Base-by-base conservation (phyloP, 208 protist genomes). In the Naegleria lovaniensis region DNA sequence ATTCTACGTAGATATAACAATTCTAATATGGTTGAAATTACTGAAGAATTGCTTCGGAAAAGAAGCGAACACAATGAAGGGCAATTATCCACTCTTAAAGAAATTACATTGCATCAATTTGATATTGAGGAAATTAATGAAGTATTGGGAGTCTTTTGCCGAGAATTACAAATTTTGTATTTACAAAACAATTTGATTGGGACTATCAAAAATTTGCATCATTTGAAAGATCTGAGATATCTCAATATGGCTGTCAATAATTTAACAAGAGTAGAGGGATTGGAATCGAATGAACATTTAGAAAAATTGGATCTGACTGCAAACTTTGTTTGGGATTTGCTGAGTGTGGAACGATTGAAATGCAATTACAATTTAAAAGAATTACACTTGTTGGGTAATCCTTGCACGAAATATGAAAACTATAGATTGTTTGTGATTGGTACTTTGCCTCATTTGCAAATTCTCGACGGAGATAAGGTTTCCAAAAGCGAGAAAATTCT, bases 221-320 rank as follows among this genome's bases (percentile, higher is more conserved):
- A 97, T 88, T 94, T 99, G 76, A 98, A 99, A 94, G 93, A 94
- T 89, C 95, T 99, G n/a, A 96, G 96, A 92, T 99, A 99, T 91
- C 92, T 99, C 22, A 99, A 99, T 92, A 92, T 99, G 0, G 98
- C 98, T 9, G 94, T 99, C 59, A 99, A 99, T 94, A 98, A 97
- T 93, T 97, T 99, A 89, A 95, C 89, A 0, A 90, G 91, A 36
- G 97, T 99, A 84, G 97, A 99, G 83, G 95, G 95, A 13, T 93
- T 99, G 0, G 95, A 98, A 55, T 94, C 95, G 9, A 98, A 97
- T 91, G 98, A 99, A 93, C 91, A 93, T 19, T 95, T 99, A 25
- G 95, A 96, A 90, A 97, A 98, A 91, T 95, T 99, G 5, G 98
- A 99, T 90, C 93, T 99, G 52, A 99, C 98, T n/a, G 90, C 96